Evolutionary conservation across 2,329 filamentous ascomycete species (phyloP).

Genomic region (Incumbomyces delicatus): DNA sequence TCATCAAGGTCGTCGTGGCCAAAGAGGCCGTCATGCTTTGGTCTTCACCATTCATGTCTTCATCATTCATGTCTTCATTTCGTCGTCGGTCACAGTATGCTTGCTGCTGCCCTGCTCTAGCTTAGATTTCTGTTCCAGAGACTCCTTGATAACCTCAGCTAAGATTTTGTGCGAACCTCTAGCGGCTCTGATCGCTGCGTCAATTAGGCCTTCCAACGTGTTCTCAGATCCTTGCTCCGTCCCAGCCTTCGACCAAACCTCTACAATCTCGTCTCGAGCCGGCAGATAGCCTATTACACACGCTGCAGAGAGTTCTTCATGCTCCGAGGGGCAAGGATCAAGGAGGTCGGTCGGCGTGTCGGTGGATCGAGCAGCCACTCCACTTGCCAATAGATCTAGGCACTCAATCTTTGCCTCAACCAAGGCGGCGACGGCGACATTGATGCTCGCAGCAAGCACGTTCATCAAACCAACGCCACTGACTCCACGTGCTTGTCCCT

Average conservation of each 20-base stretch:
- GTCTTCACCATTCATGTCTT: too few species aligned
- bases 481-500: conserved; percentile 30
- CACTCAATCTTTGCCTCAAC: conserved; percentile 94
- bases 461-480: conserved; percentile 84
- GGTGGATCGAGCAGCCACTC: conserved; percentile 58
- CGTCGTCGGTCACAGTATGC: conserved; percentile 16
- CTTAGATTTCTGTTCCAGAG: conserved; percentile 21
- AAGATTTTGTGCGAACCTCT: conserved; percentile 50
- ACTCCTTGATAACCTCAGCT: conserved; percentile 52
- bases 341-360: conserved; percentile 43
- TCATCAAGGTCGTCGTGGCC: too few species aligned
- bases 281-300: conserved; percentile 88
- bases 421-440: conserved; percentile 83
- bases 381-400: conserved; percentile 79
- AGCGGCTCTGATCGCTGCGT: conserved; percentile 55
- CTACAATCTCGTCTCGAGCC: conserved; percentile 79
- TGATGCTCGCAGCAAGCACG: conserved; percentile 83
- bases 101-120: conserved; percentile 4
- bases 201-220: conserved; percentile 38
- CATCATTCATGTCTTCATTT: conserved; percentile 23
- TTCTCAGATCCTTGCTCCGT: conserved; percentile 30
- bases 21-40: too few species aligned
- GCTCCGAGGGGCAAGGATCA: conserved; percentile 75
- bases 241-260: conserved; percentile 71
- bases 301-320: conserved; percentile 65